These are phyloP conservation scores for Leishmania martiniquensis DNA, from an alignment of 208 protist species.

Conservation along the genomic window DNA sequence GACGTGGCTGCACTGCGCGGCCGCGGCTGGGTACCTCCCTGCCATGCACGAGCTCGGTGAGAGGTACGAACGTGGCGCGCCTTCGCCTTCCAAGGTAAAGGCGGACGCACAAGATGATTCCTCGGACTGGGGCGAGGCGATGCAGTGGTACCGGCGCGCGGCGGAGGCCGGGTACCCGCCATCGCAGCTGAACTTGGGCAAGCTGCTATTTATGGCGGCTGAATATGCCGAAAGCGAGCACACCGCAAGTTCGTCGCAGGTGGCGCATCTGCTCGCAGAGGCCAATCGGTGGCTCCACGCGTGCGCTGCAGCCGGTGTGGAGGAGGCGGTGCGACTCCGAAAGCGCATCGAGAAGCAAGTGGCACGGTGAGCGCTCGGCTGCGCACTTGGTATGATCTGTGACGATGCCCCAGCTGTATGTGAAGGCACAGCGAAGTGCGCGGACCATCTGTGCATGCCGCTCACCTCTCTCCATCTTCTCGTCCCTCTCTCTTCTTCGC, in stretches of 20 bases:
- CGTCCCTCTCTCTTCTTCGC: background rate
- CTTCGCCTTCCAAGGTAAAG: background rate
- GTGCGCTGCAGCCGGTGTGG: conserved; percentile 52
- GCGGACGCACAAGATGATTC: background rate
- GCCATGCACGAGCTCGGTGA: conserved; percentile 84
- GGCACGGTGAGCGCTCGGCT: background rate
- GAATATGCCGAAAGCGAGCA: conserved; percentile 24
- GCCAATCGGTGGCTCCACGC: conserved; percentile 61
- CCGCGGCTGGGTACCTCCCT: conserved; percentile 60
- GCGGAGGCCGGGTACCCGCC: conserved; percentile 57
- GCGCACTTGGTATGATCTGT: background rate
- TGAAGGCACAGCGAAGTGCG: too few species aligned
- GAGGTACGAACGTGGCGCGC: conserved; percentile 64
- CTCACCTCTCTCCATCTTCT: background rate
- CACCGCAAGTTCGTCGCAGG: conserved; percentile 3
- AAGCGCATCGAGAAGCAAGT: conserved; percentile 18
- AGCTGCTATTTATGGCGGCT: conserved; percentile 62
- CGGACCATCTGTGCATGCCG: too few species aligned
- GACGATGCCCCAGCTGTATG: background rate
- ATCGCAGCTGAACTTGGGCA: conserved; percentile 81
- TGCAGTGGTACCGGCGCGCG: conserved; percentile 64
- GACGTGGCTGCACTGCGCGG: conserved; percentile 69
- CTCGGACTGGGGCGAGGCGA: conserved; percentile 80
- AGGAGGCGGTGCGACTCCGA: conserved; percentile 68
- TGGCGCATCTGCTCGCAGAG: conserved; percentile 30